Conservation (phyloP, 257 asterid genomes). For the Solanum virginianum region DNA sequence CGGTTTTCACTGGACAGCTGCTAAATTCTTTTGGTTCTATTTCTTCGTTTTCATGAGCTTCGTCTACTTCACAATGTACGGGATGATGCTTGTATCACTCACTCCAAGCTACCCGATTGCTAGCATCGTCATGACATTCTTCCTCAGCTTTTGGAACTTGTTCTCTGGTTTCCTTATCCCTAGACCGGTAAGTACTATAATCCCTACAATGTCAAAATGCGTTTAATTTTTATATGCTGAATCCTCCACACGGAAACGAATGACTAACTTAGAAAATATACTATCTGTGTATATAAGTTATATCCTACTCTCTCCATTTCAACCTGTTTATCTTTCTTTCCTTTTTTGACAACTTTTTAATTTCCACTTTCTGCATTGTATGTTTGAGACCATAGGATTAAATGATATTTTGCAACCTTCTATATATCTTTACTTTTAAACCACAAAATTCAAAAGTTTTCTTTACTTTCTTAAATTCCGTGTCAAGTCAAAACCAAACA, state of each 20-base stretch:
- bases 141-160: conserved; percentile 83
- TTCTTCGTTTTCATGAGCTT: conserved; percentile 72
- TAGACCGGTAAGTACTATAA: conserved; percentile 42
- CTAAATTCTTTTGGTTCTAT: conserved; percentile 60
- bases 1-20: conserved; percentile 56
- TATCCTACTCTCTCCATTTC: neutral
- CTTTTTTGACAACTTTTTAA: neutral
- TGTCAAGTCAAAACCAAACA: too few relatives aligned
- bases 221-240: neutral
- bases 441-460: too few relatives aligned
- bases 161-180: conserved; percentile 72
- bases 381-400: neutral
- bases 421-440: too few relatives aligned
- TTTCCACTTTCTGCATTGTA: neutral
- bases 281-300: neutral
- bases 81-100: conserved; percentile 85
- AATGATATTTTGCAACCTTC: too few relatives aligned
- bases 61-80: conserved; percentile 60
- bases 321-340: neutral
- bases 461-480: too few relatives aligned
- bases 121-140: conserved; percentile 71
- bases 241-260: neutral
- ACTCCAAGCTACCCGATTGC: conserved; percentile 69
- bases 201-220: neutral
- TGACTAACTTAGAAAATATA: neutral